Conservation (phyloP, 306 rosid genomes). For the Sicyos edulis region DNA sequence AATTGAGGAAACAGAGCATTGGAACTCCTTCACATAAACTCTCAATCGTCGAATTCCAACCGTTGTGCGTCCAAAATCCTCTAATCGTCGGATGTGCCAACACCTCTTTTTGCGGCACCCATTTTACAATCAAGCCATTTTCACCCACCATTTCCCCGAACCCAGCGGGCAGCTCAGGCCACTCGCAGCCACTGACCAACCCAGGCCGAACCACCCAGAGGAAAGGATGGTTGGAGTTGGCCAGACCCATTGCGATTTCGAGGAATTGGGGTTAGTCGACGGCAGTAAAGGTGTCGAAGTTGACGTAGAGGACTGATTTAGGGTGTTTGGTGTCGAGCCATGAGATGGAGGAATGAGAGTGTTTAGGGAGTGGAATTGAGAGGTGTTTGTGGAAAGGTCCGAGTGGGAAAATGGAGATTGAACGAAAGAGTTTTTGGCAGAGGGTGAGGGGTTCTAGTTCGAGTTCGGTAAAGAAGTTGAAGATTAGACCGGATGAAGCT, state of each 20-base stretch:
- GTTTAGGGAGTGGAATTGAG: conserved; percentile 7
- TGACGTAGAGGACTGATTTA: conserved; percentile 49
- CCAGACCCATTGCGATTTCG: conserved; percentile 62
- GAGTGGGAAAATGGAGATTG: conserved; percentile 43
- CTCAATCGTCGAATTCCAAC: conserved; percentile 69
- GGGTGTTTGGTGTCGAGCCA: conserved; percentile 42
- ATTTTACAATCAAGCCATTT: conserved; percentile 47
- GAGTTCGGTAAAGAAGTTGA: conserved; percentile 50
- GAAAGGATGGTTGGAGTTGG: conserved; percentile 47
- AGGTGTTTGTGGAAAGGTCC: conserved; percentile 57
- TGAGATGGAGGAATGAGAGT: conserved; percentile 31
- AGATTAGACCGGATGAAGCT: conserved; percentile 50
- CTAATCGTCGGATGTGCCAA: conserved; percentile 44
- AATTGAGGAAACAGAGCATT: conserved; percentile 52
- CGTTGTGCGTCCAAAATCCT: conserved; percentile 59
- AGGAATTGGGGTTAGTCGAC: conserved; percentile 31
- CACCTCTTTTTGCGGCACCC: conserved; percentile 70
- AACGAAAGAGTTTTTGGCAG: conserved; percentile 23
- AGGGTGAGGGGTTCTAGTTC: conserved; percentile 33
- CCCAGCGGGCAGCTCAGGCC: conserved; percentile 48
- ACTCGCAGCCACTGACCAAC: conserved; percentile 33
- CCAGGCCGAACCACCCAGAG: conserved; percentile 64
- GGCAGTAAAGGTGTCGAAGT: conserved; percentile 50
- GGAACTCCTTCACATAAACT: conserved; percentile 63
- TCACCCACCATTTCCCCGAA: conserved; percentile 37